phyloP scores from a whole-genome alignment of 139 green algal species.

The Yamagishiella unicocca region DNA sequence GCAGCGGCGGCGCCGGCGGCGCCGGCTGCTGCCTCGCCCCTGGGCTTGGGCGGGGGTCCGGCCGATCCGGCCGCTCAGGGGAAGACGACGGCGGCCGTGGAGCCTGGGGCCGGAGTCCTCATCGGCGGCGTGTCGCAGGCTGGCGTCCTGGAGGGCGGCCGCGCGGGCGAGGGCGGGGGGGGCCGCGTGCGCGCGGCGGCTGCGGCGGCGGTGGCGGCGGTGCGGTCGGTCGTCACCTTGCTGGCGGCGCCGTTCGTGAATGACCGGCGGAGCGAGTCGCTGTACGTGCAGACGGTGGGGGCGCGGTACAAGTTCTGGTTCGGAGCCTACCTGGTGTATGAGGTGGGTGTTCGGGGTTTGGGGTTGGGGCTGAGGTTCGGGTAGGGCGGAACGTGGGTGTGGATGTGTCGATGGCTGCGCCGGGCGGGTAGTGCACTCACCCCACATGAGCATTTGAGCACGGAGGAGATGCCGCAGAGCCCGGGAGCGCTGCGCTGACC shows the following conservation, averaged over 20 bases:
- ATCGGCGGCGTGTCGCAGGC: neutral
- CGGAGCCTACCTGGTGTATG: slow-evolving; percentile 21
- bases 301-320: neutral
- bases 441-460: too few relatives aligned
- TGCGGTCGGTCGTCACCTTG: neutral
- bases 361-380: neutral
- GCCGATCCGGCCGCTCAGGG: neutral
- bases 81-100: neutral
- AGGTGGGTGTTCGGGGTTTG: neutral
- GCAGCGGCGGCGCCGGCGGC: too few relatives aligned
- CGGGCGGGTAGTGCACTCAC: neutral
- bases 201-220: neutral
- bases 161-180: neutral
- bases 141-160: neutral
- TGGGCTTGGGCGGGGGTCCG: neutral
- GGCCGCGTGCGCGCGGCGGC: neutral
- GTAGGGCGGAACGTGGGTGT: neutral
- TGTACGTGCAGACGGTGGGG: slow-evolving; percentile 7
- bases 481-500: neutral
- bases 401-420: neutral
- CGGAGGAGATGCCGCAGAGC: neutral
- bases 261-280: neutral
- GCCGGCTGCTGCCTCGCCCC: neutral
- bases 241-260: neutral
- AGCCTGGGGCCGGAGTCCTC: neutral